Percentiles rank a stretch among this genome's conserved stretches.
phyloP scores from a whole-genome alignment of 148 eudicot species.

The Heliosperma pusillum region DNA sequence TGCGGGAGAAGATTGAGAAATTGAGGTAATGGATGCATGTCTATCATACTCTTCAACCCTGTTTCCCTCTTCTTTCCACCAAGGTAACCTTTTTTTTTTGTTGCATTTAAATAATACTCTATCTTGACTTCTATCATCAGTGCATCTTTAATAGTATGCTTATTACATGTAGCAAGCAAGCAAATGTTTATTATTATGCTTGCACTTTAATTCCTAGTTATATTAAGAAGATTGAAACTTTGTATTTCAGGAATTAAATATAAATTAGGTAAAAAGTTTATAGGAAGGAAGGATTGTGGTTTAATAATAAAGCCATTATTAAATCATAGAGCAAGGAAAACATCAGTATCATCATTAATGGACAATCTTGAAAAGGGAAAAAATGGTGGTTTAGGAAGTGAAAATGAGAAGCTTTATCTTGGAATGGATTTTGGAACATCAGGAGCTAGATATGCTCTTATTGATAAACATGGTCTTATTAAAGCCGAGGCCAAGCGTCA shows the following conservation, averaged over 20 bases:
- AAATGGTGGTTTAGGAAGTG: slow-evolving; percentile 15
- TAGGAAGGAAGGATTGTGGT: background rate
- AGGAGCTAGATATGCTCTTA: slow-evolving; percentile 86
- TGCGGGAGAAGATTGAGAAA: slow-evolving; percentile 15
- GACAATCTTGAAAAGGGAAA: background rate
- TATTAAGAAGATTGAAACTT: background rate
- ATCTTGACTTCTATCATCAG: background rate
- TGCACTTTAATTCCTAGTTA: too few species aligned
- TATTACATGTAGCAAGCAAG: too few species aligned
- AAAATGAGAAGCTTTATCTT: slow-evolving; percentile 51
- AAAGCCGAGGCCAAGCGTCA: slow-evolving; percentile 66
- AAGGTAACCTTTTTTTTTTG: background rate
- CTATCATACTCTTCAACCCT: slow-evolving; percentile 5
- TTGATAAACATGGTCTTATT: slow-evolving; percentile 56
- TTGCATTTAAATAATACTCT: background rate
- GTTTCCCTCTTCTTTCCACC: background rate
- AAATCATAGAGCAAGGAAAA: background rate
- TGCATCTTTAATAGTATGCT: too few species aligned
- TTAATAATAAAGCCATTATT: too few species aligned
- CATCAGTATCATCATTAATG: slow-evolving; percentile 13
- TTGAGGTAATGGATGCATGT: slow-evolving; percentile 20
- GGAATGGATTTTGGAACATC: slow-evolving; percentile 99
- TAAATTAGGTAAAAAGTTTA: background rate
- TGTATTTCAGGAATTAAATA: slow-evolving; percentile 16
- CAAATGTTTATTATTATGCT: too few species aligned